A percentile compares a stretch with the other conserved stretches of the same genome.
phyloP scores from a whole-genome alignment of 306 rosid genomes.

The Gastrolobium bilobum region DNA sequence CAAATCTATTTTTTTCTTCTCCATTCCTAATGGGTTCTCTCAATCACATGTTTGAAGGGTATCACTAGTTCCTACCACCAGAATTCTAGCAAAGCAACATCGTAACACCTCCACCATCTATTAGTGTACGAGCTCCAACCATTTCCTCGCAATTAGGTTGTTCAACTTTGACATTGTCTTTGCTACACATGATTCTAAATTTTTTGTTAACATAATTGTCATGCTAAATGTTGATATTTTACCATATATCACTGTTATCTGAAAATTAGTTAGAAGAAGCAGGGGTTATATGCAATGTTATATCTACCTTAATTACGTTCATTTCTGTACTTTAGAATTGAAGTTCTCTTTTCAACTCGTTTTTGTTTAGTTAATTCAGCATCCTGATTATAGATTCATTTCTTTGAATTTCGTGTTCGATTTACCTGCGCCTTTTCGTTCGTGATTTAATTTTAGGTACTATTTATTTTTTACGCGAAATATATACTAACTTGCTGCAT shows the following conservation, averaged over 20 bases:
- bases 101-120: too few relatives aligned
- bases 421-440: slow-evolving; percentile 78
- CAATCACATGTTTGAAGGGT: too few relatives aligned
- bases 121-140: too few relatives aligned
- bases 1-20: too few relatives aligned
- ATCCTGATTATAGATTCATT: slow-evolving; percentile 70
- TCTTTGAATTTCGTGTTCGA: slow-evolving; percentile 83
- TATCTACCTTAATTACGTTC: slow-evolving; percentile 28
- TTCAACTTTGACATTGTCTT: too few relatives aligned
- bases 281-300: background rate
- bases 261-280: slow-evolving; percentile 16
- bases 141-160: too few relatives aligned
- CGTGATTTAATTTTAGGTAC: slow-evolving; percentile 90
- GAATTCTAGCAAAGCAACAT: too few relatives aligned
- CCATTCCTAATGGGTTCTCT: too few relatives aligned
- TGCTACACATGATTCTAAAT: too few relatives aligned
- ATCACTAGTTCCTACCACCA: too few relatives aligned
- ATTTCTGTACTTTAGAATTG: slow-evolving; percentile 5
- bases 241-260: background rate
- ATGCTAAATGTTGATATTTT: background rate
- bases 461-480: background rate
- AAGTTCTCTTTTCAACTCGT: slow-evolving; percentile 14
- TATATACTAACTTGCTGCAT: slow-evolving; percentile 31
- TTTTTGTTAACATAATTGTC: background rate
- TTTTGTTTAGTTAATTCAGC: slow-evolving; percentile 41